These are phyloP conservation scores for Boletellus emodensis DNA, from an alignment of 768 basidiomycete genomes.

Conservation along the genomic window DNA sequence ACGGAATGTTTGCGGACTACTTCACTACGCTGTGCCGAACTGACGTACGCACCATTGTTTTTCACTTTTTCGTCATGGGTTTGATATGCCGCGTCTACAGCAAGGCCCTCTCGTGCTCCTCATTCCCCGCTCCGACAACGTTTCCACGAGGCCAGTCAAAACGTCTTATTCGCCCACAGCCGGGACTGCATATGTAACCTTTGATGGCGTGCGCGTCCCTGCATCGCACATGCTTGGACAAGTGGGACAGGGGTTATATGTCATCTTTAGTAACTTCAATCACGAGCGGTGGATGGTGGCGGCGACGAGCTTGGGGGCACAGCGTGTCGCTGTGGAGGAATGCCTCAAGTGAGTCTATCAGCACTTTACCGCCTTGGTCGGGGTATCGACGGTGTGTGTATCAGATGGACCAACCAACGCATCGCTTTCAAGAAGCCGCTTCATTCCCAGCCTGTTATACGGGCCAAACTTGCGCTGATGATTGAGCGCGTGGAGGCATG, in stretches of 20 bases:
- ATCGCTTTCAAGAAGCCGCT: conserved; percentile 89
- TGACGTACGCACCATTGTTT: conserved; percentile 39
- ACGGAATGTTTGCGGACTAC: conserved; percentile 80
- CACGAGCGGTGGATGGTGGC: conserved; percentile 90
- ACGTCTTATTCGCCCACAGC: conserved; percentile 90
- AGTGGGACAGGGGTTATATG: conserved; percentile 77
- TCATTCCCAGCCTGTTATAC: conserved; percentile 78
- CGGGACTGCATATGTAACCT: conserved; percentile 84
- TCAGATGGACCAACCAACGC: conserved; percentile 84
- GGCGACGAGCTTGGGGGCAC: conserved; percentile 64
- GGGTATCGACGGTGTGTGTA: conserved; percentile 5
- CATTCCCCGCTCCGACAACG: conserved; percentile 63
- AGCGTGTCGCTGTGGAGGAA: conserved; percentile 83
- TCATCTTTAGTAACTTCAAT: conserved; percentile 84
- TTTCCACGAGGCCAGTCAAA: conserved; percentile 87
- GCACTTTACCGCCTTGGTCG: not conserved
- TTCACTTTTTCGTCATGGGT: not conserved
- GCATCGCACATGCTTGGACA: conserved; percentile 84
- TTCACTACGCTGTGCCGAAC: conserved; percentile 79
- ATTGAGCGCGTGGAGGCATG: conserved; percentile 82
- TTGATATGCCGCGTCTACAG: conserved; percentile 30
- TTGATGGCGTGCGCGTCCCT: conserved; percentile 80
- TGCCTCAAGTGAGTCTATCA: conserved; percentile 63
- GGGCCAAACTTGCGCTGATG: conserved; percentile 84
- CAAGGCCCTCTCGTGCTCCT: conserved; percentile 74